Base-by-base conservation (phyloP, 768 basidiomycete species). In the Inosperma sp. region DNA sequence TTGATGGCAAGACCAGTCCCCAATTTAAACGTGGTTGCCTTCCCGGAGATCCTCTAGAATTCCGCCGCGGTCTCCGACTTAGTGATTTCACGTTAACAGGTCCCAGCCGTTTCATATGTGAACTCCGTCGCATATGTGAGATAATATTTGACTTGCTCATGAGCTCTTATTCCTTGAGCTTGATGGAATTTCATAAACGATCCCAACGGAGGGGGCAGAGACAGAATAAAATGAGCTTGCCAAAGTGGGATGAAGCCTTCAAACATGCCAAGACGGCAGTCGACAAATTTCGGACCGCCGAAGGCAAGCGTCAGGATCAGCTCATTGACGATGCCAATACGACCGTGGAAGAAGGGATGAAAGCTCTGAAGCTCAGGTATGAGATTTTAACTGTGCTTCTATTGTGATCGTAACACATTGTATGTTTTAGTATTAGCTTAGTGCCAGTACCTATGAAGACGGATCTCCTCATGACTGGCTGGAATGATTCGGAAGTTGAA, bases 111-210 rank as follows among this genome's bases (percentile, higher is more conserved):
- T 58, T 58, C 49, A 50, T 50, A 42, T 25, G 9, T 23, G 34
- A 21, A 41, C 57, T 58, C 19, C 55, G 57, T 31, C 57, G 29
- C 33, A 58, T 58, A 53, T 56, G 48, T 30, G 57, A 58, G 45
- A 49, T 48, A 29, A 47, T 58, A 41, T 58, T 58, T 33, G 48
- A 58, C 52, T 30, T 58, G 36, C 40, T 58, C 30, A 34, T 57
- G 23, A 25, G 23, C 23, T 39, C 49, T 36, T 57, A 51, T 35
- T 43, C 43, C 42, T 30, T 46, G 37, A 55, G 56, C 39, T 52
- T 57, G 44, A 41, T 14, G 36, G 27, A 37, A 31, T 57, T 40
- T 48, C 49, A 36, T 21, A 26, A 57, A 30, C 49, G 39, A 34
- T 57, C 56, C 26, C 30, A 37, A 34, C 7, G 41, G 48, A 36